A percentile compares a stretch with the other conserved stretches of the same genome.
Evolutionary conservation across 1,284 basidiomycete genomes (phyloP).

Genomic region (Inonotus hispidus): DNA sequence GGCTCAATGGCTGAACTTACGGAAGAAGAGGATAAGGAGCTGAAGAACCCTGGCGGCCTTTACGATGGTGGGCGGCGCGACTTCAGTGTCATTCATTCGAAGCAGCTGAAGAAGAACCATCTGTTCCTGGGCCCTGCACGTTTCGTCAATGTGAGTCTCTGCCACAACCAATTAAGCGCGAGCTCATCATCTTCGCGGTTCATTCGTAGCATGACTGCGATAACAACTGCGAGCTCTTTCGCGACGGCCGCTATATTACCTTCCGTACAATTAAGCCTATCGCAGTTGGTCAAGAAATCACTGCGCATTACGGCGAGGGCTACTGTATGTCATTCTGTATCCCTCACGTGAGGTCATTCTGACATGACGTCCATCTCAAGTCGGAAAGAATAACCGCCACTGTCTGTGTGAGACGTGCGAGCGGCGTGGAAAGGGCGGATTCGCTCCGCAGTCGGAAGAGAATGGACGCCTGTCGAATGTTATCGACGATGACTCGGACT

Average conservation of each 20-base stretch:
- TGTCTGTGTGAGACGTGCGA: slow-evolving; percentile 92
- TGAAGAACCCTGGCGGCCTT: slow-evolving; percentile 64
- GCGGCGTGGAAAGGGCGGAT: slow-evolving; percentile 67
- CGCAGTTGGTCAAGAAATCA: slow-evolving; percentile 78
- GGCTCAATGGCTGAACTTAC: slow-evolving; percentile 84
- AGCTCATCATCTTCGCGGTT: slow-evolving; percentile 19
- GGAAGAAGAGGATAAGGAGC: slow-evolving; percentile 75
- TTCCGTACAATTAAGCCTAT: slow-evolving; percentile 84
- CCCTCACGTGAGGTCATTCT: slow-evolving; percentile 6
- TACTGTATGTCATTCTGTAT: slow-evolving; percentile 55
- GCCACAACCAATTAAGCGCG: slow-evolving; percentile 2
- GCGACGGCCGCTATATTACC: slow-evolving; percentile 82
- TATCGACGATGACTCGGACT: slow-evolving; percentile 9
- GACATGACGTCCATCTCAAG: slow-evolving; percentile 34
- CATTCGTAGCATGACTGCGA: slow-evolving; percentile 78
- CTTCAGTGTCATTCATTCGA: slow-evolving; percentile 88
- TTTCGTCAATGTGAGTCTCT: slow-evolving; percentile 81
- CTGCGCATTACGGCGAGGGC: slow-evolving; percentile 78
- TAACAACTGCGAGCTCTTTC: slow-evolving; percentile 84
- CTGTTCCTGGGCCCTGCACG: slow-evolving; percentile 89
- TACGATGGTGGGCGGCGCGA: slow-evolving; percentile 70
- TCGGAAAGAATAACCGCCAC: slow-evolving; percentile 80
- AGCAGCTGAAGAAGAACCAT: slow-evolving; percentile 87
- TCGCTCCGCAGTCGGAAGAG: slow-evolving; percentile 51
- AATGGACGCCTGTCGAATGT: slow-evolving; percentile 33